A percentile compares a stretch with the other conserved stretches of the same genome.
phyloP scores from a whole-genome alignment of 129 eudicot species.

The Tagetes patula region DNA sequence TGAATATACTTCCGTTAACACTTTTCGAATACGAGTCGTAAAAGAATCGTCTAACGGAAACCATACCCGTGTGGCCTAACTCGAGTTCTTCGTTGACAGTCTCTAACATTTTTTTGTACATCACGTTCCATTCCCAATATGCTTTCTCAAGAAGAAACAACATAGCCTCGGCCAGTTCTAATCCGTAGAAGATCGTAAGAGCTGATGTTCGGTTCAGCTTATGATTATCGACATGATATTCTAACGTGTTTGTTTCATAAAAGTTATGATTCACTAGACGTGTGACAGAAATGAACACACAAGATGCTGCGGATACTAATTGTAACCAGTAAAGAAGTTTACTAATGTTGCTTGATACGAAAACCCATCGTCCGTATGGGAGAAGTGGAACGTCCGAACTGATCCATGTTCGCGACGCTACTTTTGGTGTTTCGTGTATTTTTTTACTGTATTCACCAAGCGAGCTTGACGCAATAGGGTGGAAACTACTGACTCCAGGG shows the following conservation, averaged over 20 bases:
- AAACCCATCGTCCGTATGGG: conserved; percentile 68
- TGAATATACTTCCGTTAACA: conserved; percentile 71
- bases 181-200: conserved; percentile 62
- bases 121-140: conserved; percentile 85
- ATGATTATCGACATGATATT: conserved; percentile 18
- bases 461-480: conserved; percentile 55
- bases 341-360: conserved; percentile 65
- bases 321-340: conserved; percentile 78
- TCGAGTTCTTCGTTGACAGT: conserved; percentile 66
- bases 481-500: conserved; percentile 64
- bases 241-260: conserved; percentile 37
- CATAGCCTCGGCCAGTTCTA: conserved; percentile 88
- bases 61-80: conserved; percentile 66
- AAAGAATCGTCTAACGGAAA: conserved; percentile 70
- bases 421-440: background rate
- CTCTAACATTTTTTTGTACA: conserved; percentile 48
- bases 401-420: conserved; percentile 63
- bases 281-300: conserved; percentile 65
- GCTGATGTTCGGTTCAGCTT: conserved; percentile 67
- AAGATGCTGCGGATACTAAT: conserved; percentile 59
- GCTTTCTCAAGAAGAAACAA: conserved; percentile 82
- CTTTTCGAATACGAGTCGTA: conserved; percentile 84
- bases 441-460: background rate
- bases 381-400: conserved; percentile 81
- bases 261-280: conserved; percentile 55